Base-by-base conservation (phyloP, 768 basidiomycete genomes). In the Chalciporus sphaerocephalus region DNA sequence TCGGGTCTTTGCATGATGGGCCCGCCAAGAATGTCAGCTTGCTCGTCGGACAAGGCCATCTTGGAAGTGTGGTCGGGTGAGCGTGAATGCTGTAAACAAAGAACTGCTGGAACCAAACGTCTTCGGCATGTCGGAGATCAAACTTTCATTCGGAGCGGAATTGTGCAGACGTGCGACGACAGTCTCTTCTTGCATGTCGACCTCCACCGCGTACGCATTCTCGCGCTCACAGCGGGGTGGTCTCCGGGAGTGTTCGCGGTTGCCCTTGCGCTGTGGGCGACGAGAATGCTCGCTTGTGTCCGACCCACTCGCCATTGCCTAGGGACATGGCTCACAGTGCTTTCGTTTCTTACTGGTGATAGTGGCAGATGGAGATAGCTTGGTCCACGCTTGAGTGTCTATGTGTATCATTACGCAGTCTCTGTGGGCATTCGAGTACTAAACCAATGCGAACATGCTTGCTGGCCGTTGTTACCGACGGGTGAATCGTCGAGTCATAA, bases 341-440 rank as follows among this genome's bases (percentile, higher is more conserved):
- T 79, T 76, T 87, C 83, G 85, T 85, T 76, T 66, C 84, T 80
- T 81, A 85, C 84, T 80, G 72, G 83, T 71, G 71, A 64, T 49
- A 41, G 82, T 87, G 85, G 85, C 72, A 87, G 76, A 87, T 53
- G n/a, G 38, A 55, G 36, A 28, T 45, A 64, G 68, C 78, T 67
- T 73, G 77, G 79, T 87, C 85, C 85, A 87, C 85, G 74, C 85
- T 87, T 80, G 83, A 79, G 71, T 77, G 78, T 68, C 75, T 75
- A 74, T 66, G 71, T 73, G 58, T 60, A 20, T 25, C 3, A 12
- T 40, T 48, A 56, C 47, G 45, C 61, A 66, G 70, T 62, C 59
- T 50, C 40, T 46, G 67, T 85, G 84, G 80, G 58, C 76, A 75
- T 76, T 80, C 76, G 83, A 85, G 85, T 84, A 87, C 85, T 87